Evolutionary conservation across 1,139 yeast genomes (phyloP).

Genomic region (Waltiozyma sp.): DNA sequence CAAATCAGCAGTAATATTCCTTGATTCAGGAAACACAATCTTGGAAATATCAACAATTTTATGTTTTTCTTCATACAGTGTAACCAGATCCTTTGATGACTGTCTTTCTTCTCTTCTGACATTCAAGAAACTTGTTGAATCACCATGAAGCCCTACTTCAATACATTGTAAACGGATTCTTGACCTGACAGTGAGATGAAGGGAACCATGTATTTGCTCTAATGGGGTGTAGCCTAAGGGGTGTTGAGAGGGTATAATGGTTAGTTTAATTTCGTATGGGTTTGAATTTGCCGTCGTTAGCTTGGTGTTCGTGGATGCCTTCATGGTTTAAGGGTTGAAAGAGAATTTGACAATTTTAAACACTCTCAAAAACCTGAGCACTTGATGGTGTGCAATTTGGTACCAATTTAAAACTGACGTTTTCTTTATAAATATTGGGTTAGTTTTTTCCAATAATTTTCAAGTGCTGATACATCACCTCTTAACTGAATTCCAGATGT

Average conservation of each 20-base stretch:
- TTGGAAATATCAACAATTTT: not conserved
- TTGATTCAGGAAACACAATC: not conserved
- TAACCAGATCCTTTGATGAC: not conserved
- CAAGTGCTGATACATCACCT: too few relatives aligned
- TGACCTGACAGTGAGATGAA: not conserved
- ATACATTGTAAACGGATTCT: not conserved
- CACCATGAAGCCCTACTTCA: not conserved
- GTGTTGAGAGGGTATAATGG: not conserved
- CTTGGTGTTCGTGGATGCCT: too few relatives aligned
- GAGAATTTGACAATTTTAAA: too few relatives aligned
- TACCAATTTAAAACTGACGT: too few relatives aligned
- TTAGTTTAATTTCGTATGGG: not conserved
- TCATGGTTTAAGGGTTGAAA: too few relatives aligned
- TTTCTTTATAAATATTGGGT: too few relatives aligned
- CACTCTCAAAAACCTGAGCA: too few relatives aligned
- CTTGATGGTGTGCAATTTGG: too few relatives aligned
- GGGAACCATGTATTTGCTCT: not conserved
- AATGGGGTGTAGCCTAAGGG: not conserved
- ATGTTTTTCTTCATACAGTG: not conserved
- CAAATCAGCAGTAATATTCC: too few relatives aligned
- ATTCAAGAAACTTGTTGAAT: not conserved
- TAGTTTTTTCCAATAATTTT: too few relatives aligned
- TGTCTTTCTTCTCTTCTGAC: not conserved
- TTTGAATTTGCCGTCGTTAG: too few relatives aligned
- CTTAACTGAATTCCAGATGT: too few relatives aligned